A percentile compares a stretch with the other conserved stretches of the same genome.
Conservation (phyloP, 768 basidiomycete genomes). For the Mycena pura region DNA sequence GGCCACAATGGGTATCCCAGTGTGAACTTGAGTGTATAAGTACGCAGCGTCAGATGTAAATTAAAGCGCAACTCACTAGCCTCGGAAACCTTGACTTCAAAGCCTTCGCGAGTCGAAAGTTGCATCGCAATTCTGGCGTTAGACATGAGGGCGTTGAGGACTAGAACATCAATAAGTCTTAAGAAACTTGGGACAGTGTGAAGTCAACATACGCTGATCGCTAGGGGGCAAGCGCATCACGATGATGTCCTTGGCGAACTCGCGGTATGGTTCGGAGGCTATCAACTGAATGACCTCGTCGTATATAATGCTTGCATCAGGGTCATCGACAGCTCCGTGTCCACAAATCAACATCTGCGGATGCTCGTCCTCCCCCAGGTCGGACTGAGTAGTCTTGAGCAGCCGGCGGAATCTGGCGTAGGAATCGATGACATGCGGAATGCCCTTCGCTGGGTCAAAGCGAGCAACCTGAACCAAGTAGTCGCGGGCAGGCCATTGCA, state of each 20-base stretch:
- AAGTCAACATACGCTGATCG: slow-evolving; percentile 69
- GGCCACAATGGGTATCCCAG: slow-evolving; percentile 87
- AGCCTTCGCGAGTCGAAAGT: slow-evolving; percentile 92
- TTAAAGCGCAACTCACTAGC: slow-evolving; percentile 42
- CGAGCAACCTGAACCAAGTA: slow-evolving; percentile 94
- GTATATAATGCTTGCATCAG: slow-evolving; percentile 92
- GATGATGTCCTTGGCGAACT: slow-evolving; percentile 67
- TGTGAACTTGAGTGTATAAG: slow-evolving; percentile 59
- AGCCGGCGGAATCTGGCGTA: slow-evolving; percentile 83
- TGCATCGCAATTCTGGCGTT: slow-evolving; percentile 91
- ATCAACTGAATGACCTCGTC: slow-evolving; percentile 76
- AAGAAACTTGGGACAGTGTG: slow-evolving; percentile 7
- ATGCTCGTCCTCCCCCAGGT: slow-evolving; percentile 54
- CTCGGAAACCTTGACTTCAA: slow-evolving; percentile 97
- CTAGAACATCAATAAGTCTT: slow-evolving; percentile 39
- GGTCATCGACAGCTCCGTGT: slow-evolving; percentile 94
- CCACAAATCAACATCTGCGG: slow-evolving; percentile 87
- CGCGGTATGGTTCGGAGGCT: slow-evolving; percentile 54
- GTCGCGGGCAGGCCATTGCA: slow-evolving; percentile 80
- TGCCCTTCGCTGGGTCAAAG: slow-evolving; percentile 78
- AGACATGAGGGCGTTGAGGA: slow-evolving; percentile 88
- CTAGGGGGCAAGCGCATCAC: slow-evolving; percentile 85
- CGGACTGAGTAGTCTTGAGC: slow-evolving; percentile 52
- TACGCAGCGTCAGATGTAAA: not conserved
- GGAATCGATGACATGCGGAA: slow-evolving; percentile 84